A percentile compares a stretch with the other conserved stretches of the same genome.
These are phyloP conservation scores for Aspergillus quadrilineatus DNA, from an alignment of 2,329 filamentous ascomycete species.

Conservation along the genomic window DNA sequence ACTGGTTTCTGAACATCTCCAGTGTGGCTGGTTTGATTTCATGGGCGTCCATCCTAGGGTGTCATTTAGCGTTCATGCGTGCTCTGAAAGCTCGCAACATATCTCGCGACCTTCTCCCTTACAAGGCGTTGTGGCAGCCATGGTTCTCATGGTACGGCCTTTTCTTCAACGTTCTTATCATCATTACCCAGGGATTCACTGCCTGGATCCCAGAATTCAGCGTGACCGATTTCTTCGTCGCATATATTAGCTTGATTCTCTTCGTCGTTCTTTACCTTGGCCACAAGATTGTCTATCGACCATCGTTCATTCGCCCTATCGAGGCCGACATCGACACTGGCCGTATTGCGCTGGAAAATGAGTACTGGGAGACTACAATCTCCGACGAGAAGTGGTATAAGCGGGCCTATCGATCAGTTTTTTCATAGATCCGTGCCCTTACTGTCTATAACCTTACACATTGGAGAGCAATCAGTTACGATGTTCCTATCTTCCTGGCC, in stretches of 20 bases:
- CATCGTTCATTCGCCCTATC: slow-evolving; percentile 37
- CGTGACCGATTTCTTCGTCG: slow-evolving; percentile 61
- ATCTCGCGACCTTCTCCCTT: slow-evolving; percentile 58
- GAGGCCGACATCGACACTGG: slow-evolving; percentile 48
- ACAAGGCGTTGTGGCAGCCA: slow-evolving; percentile 62
- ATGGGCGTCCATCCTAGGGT: slow-evolving; percentile 45
- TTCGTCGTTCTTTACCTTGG: slow-evolving; percentile 61
- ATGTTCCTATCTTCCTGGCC: background rate
- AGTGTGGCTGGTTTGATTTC: slow-evolving; percentile 39
- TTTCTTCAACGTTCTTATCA: slow-evolving; percentile 64
- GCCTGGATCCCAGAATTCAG: slow-evolving; percentile 62
- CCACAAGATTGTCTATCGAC: slow-evolving; percentile 54
- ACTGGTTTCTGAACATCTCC: slow-evolving; percentile 36
- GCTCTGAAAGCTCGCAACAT: slow-evolving; percentile 59
- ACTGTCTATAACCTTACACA: background rate
- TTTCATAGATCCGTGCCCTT: slow-evolving; percentile 9
- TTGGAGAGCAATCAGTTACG: background rate
- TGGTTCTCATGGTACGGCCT: slow-evolving; percentile 66
- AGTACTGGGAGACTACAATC: slow-evolving; percentile 28
- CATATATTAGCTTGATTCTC: slow-evolving; percentile 64
- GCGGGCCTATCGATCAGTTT: slow-evolving; percentile 12
- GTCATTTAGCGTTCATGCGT: slow-evolving; percentile 66
- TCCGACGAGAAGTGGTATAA: slow-evolving; percentile 20
- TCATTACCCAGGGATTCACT: slow-evolving; percentile 68
- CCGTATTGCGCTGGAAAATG: slow-evolving; percentile 35